Evolutionary conservation across 2,329 filamentous ascomycete species (phyloP), one percentile per base, ranked within the genome.

Genomic region (Ophiostoma montium): DNA sequence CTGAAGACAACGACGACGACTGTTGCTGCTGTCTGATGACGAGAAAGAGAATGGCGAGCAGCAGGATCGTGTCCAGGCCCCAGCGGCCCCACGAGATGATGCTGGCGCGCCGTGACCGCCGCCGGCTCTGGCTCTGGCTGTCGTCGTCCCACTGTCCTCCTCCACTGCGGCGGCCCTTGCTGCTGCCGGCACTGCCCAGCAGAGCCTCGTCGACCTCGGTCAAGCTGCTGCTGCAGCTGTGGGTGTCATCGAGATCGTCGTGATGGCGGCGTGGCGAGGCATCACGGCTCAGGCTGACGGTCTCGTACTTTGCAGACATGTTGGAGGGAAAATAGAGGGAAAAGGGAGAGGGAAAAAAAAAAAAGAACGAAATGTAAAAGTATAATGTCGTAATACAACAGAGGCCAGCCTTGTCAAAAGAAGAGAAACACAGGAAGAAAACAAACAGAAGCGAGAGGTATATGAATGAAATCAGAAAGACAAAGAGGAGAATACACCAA

Each of bases 121-220:
- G 51, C 10, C 33, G 33, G n/a, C 54, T 41, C 43, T 58, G 58
- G 31, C 58, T 53, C 46, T 18, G 45, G 39, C 35, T 38, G 23
- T 50, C 38, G 38, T 48, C 21, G 43, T 11, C 33, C 39, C 39
- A 42, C 23, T 16, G 23, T 13, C 35, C 46, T 4, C 35, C 60
- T 61, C 38, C 61, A 21, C 32, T 19, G 5, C 21, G 4, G 45
- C 35, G 41, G 48, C 32, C 16, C 3, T 12, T n/a, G 39, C 2
- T 8, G 18, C 10, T 12, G 32, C 21, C 12, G 13, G 32, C 35
- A 15, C 33, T 63, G 47, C 62, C 63, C 57, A 68, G 65, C 46
- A 69, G 55, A 5, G 65, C 67, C 50, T 65, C 66, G 50, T 60
- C 60, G 19, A 68, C 65, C 53, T 68, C 66, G 48, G 66, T 69